Percentiles rank a stretch among this genome's conserved stretches.
These are phyloP conservation scores for Achaetomium macrosporum DNA, from an alignment of 2,329 filamentous ascomycete genomes.

Conservation along the genomic window DNA sequence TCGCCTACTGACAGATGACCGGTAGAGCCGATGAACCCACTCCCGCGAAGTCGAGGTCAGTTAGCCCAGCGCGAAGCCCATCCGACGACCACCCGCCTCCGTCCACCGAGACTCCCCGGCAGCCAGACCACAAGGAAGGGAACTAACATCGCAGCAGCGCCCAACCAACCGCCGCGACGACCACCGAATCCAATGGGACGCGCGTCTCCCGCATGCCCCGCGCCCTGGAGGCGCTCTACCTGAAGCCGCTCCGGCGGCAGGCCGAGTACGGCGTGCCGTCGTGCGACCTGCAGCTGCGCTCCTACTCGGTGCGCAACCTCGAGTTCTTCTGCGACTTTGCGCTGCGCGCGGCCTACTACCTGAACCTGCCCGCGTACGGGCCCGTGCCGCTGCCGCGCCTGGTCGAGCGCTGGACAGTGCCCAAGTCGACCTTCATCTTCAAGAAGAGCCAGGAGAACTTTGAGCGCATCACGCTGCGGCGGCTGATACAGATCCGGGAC, in stretches of 20 bases:
- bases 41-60: constrained; percentile 12
- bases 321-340: constrained; percentile 96
- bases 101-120: background rate
- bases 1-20: constrained; percentile 1
- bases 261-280: constrained; percentile 72
- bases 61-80: background rate
- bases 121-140: background rate
- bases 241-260: constrained; percentile 73
- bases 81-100: background rate
- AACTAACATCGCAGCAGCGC: background rate
- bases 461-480: constrained; percentile 78
- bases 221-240: constrained; percentile 77
- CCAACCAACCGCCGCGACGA: background rate
- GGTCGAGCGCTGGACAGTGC: constrained; percentile 91
- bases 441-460: constrained; percentile 99
- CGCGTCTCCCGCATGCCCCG: constrained; percentile 57
- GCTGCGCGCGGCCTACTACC: constrained; percentile 88
- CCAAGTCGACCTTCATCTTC: constrained; percentile 81
- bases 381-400: constrained; percentile 82
- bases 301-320: constrained; percentile 82
- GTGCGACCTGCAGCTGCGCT: constrained; percentile 88
- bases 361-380: constrained; percentile 77
- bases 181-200: background rate
- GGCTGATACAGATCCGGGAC: constrained; percentile 88
- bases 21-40: constrained; percentile 9